Percentiles rank a stretch among this genome's conserved stretches.
Conservation (phyloP, 2,329 filamentous ascomycete genomes). For the Westerdykella sp. region DNA sequence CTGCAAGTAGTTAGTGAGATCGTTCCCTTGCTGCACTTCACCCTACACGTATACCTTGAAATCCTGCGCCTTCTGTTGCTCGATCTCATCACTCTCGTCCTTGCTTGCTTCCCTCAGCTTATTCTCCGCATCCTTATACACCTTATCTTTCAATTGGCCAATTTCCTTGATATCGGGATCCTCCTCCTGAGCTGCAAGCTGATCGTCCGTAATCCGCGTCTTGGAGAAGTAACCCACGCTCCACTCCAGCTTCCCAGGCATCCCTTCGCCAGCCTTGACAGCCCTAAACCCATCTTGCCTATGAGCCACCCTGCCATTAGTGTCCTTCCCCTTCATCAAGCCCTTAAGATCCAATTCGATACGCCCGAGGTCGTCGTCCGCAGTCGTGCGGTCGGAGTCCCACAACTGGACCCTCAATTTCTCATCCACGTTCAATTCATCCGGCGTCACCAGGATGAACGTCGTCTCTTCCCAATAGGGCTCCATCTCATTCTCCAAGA, state of each 20-base stretch:
- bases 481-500: constrained; percentile 59
- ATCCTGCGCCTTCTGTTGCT: constrained; percentile 63
- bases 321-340: constrained; percentile 54
- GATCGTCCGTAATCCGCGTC: constrained; percentile 54
- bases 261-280: constrained; percentile 57
- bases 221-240: constrained; percentile 67
- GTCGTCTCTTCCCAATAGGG: constrained; percentile 66
- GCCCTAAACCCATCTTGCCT: constrained; percentile 61
- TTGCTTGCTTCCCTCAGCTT: constrained; percentile 62
- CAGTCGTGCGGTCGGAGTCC: constrained; percentile 67
- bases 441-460: constrained; percentile 61
- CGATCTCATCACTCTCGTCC: constrained; percentile 55
- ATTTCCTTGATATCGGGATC: constrained; percentile 53
- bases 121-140: constrained; percentile 48
- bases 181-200: constrained; percentile 56
- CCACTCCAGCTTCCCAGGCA: constrained; percentile 66
- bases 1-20: constrained; percentile 6
- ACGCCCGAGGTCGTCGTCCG: constrained; percentile 68
- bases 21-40: background rate
- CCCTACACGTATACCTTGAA: constrained; percentile 43
- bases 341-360: constrained; percentile 63
- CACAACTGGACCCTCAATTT: constrained; percentile 64
- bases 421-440: constrained; percentile 67
- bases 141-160: constrained; percentile 54
- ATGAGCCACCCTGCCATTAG: constrained; percentile 56